Evolutionary conservation across 2,329 filamentous ascomycete species (phyloP).

Genomic region (Colletotrichum eleusines): DNA sequence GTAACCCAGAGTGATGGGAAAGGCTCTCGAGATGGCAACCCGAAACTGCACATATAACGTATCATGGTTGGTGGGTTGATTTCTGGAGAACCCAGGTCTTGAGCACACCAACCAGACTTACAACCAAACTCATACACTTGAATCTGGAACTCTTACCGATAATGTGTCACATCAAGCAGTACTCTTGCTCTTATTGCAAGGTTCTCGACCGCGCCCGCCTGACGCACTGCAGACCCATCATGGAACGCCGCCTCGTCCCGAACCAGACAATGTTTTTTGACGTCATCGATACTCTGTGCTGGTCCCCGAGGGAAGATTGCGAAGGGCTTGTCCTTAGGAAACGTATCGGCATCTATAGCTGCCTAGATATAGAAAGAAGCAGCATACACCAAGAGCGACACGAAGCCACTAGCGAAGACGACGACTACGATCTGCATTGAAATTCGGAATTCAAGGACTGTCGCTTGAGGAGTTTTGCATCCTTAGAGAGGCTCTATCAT

Average conservation of each 20-base stretch:
- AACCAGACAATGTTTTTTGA: not conserved
- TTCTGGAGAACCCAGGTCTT: not conserved
- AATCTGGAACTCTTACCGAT: not conserved
- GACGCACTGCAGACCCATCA: not conserved
- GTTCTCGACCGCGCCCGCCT: not conserved
- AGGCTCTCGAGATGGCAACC: not conserved
- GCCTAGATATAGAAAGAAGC: too few species aligned
- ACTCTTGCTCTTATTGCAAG: not conserved
- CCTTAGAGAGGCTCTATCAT: too few species aligned
- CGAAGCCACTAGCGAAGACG: not conserved
- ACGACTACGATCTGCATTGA: not conserved
- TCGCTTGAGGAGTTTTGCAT: not conserved
- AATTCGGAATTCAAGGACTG: too few species aligned
- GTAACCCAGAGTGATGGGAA: not conserved
- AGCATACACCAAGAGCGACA: not conserved
- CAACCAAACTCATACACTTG: not conserved
- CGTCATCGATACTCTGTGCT: not conserved
- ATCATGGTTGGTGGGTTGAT: not conserved
- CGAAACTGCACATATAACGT: too few species aligned
- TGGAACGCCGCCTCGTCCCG: not conserved
- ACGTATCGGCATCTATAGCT: not conserved
- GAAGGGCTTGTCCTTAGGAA: not conserved
- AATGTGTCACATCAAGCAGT: not conserved
- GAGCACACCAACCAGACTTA: not conserved
- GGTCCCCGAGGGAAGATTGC: not conserved